These are phyloP conservation scores for Pezicula neosporulosa DNA, from an alignment of 2,329 filamentous ascomycete species.

Conservation along the genomic window DNA sequence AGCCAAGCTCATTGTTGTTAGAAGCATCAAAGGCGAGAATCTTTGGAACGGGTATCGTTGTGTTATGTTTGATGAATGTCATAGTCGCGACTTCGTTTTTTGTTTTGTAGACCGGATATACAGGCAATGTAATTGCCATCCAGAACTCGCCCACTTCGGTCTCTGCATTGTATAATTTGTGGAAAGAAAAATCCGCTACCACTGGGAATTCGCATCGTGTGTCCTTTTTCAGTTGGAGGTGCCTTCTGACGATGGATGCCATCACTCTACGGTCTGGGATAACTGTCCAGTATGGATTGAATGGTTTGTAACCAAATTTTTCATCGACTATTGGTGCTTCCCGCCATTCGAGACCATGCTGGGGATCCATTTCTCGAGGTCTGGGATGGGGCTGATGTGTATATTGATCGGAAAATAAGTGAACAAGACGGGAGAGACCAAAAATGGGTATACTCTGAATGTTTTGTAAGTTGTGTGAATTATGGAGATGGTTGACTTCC, in stretches of 20 bases:
- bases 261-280: conserved; percentile 24
- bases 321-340: too few species aligned
- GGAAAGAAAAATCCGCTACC: conserved; percentile 24
- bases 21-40: conserved; percentile 31
- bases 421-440: too few species aligned
- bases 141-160: conserved; percentile 22
- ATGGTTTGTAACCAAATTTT: too few species aligned
- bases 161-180: conserved; percentile 28
- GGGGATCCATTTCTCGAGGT: too few species aligned
- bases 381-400: too few species aligned
- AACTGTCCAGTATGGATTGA: conserved; percentile 20
- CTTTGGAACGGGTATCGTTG: conserved; percentile 30
- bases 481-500: too few species aligned
- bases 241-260: conserved; percentile 18
- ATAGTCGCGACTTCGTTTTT: conserved; percentile 36
- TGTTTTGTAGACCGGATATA: conserved; percentile 34
- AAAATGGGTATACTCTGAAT: too few species aligned
- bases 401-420: too few species aligned
- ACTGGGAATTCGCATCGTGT: conserved; percentile 19
- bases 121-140: conserved; percentile 33
- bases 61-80: conserved; percentile 26
- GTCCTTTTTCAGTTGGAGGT: conserved; percentile 16
- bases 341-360: too few species aligned
- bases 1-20: conserved; percentile 31
- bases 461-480: too few species aligned